Conservation (phyloP, 768 basidiomycete genomes). For the Tricholoma hemisulphureum region DNA sequence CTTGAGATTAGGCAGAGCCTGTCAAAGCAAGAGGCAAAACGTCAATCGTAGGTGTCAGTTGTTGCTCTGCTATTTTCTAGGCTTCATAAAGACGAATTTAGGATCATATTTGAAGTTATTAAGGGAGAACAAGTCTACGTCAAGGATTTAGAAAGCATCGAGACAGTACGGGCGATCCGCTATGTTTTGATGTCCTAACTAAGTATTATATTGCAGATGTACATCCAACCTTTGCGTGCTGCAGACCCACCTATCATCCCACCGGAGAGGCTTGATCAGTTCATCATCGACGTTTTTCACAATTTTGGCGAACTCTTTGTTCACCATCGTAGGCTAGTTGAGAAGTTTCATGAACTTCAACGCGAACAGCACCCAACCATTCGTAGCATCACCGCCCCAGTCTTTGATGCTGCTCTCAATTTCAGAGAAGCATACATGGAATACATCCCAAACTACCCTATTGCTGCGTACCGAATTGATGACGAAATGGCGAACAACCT, state of each 20-base stretch:
- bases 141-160: conserved; percentile 85
- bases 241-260: conserved; percentile 79
- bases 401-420: conserved; percentile 87
- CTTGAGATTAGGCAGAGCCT: conserved; percentile 60
- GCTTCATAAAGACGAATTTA: conserved; percentile 30
- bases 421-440: conserved; percentile 93
- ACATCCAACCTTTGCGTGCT: conserved; percentile 68
- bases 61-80: neutral
- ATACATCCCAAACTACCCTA: conserved; percentile 91
- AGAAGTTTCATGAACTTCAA: conserved; percentile 82
- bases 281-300: conserved; percentile 87
- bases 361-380: conserved; percentile 84
- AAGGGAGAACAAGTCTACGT: conserved; percentile 96
- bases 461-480: conserved; percentile 83
- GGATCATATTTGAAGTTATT: conserved; percentile 92
- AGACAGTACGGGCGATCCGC: conserved; percentile 51
- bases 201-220: conserved; percentile 55
- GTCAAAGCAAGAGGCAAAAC: conserved; percentile 73
- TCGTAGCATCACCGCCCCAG: conserved; percentile 74
- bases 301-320: conserved; percentile 76
- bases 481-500: conserved; percentile 83
- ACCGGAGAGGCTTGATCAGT: conserved; percentile 64
- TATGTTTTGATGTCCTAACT: neutral
- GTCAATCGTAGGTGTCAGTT: conserved; percentile 69
- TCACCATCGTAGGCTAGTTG: conserved; percentile 75